A percentile compares a stretch with the other conserved stretches of the same genome.
These are phyloP conservation scores for Thelonectria rubi DNA, from an alignment of 2,329 filamentous ascomycete genomes.

Conservation along the genomic window DNA sequence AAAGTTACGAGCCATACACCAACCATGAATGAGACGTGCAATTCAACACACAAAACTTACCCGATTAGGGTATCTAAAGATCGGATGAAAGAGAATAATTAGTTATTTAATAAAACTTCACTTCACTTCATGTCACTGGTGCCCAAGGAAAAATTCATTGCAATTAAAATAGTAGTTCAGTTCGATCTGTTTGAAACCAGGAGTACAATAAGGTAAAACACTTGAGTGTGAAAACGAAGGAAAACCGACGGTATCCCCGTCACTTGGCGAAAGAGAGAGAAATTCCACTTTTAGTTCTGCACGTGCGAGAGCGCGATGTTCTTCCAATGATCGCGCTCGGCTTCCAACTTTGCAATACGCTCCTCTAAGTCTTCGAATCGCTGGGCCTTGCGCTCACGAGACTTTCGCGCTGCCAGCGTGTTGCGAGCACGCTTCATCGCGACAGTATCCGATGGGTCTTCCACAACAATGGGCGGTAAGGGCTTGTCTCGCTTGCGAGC, in stretches of 20 bases:
- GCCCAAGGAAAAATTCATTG: neutral
- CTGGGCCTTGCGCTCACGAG: conserved; percentile 84
- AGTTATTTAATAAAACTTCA: too few species aligned
- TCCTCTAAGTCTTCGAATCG: conserved; percentile 79
- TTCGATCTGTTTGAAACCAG: neutral
- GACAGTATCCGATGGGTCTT: conserved; percentile 76
- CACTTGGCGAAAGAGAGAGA: conserved; percentile 40
- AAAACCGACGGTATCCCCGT: conserved; percentile 21
- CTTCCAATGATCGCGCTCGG: conserved; percentile 74
- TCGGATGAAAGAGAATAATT: too few species aligned
- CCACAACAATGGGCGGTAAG: conserved; percentile 78
- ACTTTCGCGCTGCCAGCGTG: conserved; percentile 92
- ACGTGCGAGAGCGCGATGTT: conserved; percentile 57
- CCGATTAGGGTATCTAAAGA: too few species aligned
- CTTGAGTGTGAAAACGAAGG: conserved; percentile 1
- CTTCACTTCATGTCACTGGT: too few species aligned
- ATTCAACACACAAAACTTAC: too few species aligned
- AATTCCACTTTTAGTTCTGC: conserved; percentile 47
- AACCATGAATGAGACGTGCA: too few species aligned
- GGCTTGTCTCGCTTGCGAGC: conserved; percentile 83
- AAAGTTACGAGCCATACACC: too few species aligned
- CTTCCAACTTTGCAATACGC: conserved; percentile 74
- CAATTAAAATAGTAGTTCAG: neutral
- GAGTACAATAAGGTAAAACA: conserved; percentile 1
- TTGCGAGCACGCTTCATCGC: conserved; percentile 94